Evolutionary conservation across 768 basidiomycete species (phyloP).

Genomic region (Collybia sp.): DNA sequence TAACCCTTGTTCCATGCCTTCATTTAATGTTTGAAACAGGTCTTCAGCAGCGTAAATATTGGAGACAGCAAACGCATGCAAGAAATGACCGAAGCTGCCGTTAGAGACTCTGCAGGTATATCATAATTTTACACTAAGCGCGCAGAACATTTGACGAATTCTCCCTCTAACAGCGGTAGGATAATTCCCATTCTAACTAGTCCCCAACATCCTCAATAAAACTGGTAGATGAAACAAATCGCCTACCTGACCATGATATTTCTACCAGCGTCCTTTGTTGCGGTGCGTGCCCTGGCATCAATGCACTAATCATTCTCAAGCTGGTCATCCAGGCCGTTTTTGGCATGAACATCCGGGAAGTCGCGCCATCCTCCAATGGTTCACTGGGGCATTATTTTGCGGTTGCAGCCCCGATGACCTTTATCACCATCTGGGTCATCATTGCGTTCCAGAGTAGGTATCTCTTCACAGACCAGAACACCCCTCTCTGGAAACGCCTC

Average conservation of each 20-base stretch:
- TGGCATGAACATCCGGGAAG: slow-evolving; percentile 53
- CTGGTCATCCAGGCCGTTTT: slow-evolving; percentile 41
- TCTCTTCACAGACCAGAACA: slow-evolving; percentile 21
- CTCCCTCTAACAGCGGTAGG: slow-evolving; percentile 14
- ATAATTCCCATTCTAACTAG: background rate
- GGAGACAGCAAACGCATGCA: slow-evolving; percentile 49
- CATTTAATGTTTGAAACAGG: slow-evolving; percentile 25
- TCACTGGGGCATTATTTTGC: slow-evolving; percentile 38
- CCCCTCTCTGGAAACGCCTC: slow-evolving; percentile 25
- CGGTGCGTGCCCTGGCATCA: slow-evolving; percentile 20
- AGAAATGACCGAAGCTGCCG: slow-evolving; percentile 45
- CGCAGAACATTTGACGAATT: background rate
- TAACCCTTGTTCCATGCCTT: background rate
- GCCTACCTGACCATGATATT: slow-evolving; percentile 62
- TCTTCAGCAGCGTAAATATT: slow-evolving; percentile 57
- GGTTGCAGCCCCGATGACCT: slow-evolving; percentile 41
- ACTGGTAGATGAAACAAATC: slow-evolving; percentile 46
- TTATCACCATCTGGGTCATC: slow-evolving; percentile 49
- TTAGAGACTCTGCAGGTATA: slow-evolving; percentile 44
- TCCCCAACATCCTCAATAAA: background rate
- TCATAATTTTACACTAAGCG: slow-evolving; percentile 2
- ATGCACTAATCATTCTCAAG: too few species aligned
- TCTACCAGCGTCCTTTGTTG: slow-evolving; percentile 50
- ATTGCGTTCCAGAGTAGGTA: slow-evolving; percentile 47
- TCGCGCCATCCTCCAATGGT: slow-evolving; percentile 28